phyloP scores from a whole-genome alignment of 2,329 filamentous ascomycete species.

The Aspergillus ibericus region DNA sequence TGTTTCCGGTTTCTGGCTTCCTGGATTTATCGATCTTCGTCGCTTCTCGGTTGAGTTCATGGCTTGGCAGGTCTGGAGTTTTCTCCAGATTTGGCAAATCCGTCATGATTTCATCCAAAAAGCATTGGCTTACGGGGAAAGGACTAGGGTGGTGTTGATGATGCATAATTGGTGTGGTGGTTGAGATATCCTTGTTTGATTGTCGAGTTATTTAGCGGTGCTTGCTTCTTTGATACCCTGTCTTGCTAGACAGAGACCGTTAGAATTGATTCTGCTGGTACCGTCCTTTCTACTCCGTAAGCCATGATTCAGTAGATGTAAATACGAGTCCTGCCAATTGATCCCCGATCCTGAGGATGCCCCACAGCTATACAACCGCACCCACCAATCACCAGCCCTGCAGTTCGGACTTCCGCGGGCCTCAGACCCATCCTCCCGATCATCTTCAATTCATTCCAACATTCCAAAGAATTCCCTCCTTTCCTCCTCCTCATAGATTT shows the following conservation, averaged over 20 bases:
- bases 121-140: slow-evolving; percentile 17
- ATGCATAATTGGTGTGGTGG: not conserved
- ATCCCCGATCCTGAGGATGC: not conserved
- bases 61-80: slow-evolving; percentile 5
- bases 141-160: slow-evolving; percentile 18
- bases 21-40: slow-evolving; percentile 12
- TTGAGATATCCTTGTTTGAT: not conserved
- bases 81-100: slow-evolving; percentile 14
- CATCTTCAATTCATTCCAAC: not conserved
- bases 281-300: too few species aligned
- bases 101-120: slow-evolving; percentile 17
- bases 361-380: not conserved
- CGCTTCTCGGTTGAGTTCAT: slow-evolving; percentile 14
- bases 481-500: not conserved
- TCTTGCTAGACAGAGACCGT: not conserved
- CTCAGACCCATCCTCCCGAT: not conserved
- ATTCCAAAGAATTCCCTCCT: not conserved
- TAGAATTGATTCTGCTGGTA: not conserved
- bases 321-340: too few species aligned
- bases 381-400: not conserved
- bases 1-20: slow-evolving; percentile 7
- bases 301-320: not conserved
- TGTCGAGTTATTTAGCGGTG: not conserved
- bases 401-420: not conserved
- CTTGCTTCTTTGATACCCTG: not conserved